Evolutionary conservation across 495 filamentous ascomycete species (phyloP), one percentile per base, ranked within the genome.

Genomic region (Parathielavia appendiculata): DNA sequence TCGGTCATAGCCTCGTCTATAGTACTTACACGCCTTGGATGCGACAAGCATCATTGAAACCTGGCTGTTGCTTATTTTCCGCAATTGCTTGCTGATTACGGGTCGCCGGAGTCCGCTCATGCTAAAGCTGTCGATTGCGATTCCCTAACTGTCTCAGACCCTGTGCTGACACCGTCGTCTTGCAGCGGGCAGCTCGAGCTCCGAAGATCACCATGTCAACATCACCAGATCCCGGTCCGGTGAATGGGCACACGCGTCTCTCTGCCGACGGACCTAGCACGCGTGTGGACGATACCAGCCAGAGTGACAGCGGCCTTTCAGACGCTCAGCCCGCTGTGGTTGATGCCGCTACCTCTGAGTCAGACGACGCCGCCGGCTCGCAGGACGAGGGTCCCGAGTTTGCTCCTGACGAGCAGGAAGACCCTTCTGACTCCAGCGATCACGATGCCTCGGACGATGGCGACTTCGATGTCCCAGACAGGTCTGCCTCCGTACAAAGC

Each of bases 391-490:
- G 87, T 30, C 88, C 76, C 54, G 84, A 81, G 63, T 58, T 66
- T 17, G 66, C 68, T 35, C 60, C 60, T 13, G 66, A 69, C 57
- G 60, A 71, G 50, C 61, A 66, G 9, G 66, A 69, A 52, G 61
- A 72, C 47, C 52, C 64, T 44, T 66, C 69, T 19, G 71, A 71
- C n/a, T 73, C 75, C 22, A 84, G 86, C 63, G 81, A 86, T 62
- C 83, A 86, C 67, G 81, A 89, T 58, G 86, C 83, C 59, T 88
- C 83, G 47, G 87, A 90, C 48, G 89, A 93, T 76, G 91, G 81
- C 40, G 90, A 92, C 62, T 93, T 83, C 64, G 84, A 84, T 62
- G 79, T 83, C 68, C 85, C 87, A 55, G 83, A 85, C 52, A 84
- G 82, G 54, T 77, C 75, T 54, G 76, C 81, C 58, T 78, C 78